phyloP scores from a whole-genome alignment of 352 stramenopile species.

The Vaucheria bursata region DNA sequence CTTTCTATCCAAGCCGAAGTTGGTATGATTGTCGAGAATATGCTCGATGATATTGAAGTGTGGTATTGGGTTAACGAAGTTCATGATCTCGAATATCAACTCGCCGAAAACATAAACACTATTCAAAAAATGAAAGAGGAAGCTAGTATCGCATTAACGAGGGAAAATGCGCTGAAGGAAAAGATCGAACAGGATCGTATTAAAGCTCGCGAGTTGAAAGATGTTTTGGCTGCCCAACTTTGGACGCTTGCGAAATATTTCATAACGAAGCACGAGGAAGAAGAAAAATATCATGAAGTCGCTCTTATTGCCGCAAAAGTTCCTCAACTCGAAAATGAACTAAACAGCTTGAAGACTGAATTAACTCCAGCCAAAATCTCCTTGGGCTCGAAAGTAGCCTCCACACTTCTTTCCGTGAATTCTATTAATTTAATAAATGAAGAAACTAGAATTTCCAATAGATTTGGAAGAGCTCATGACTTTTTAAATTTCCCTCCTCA shows the following conservation, averaged over 20 bases:
- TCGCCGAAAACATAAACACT: slow-evolving; percentile 15
- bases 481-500: background rate
- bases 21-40: slow-evolving; percentile 30
- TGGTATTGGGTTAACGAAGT: slow-evolving; percentile 40
- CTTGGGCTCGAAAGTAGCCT: background rate
- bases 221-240: slow-evolving; percentile 30
- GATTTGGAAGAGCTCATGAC: background rate
- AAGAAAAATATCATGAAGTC: slow-evolving; percentile 14
- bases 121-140: slow-evolving; percentile 22
- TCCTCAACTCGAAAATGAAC: slow-evolving; percentile 11
- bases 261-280: slow-evolving; percentile 18
- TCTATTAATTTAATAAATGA: background rate
- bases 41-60: slow-evolving; percentile 41
- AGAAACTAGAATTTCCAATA: background rate
- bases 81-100: slow-evolving; percentile 16
- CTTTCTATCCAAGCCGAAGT: slow-evolving; percentile 19
- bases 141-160: slow-evolving; percentile 11
- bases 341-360: slow-evolving; percentile 11
- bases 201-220: slow-evolving; percentile 19
- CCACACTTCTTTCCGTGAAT: background rate
- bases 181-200: slow-evolving; percentile 22
- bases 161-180: slow-evolving; percentile 11
- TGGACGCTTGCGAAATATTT: slow-evolving; percentile 37
- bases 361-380: slow-evolving; percentile 11
- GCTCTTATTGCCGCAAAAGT: slow-evolving; percentile 30